A percentile compares a stretch with the other conserved stretches of the same genome.
Evolutionary conservation across 139 green algal genomes (phyloP).

Genomic region (Picochlorum costavermella): DNA sequence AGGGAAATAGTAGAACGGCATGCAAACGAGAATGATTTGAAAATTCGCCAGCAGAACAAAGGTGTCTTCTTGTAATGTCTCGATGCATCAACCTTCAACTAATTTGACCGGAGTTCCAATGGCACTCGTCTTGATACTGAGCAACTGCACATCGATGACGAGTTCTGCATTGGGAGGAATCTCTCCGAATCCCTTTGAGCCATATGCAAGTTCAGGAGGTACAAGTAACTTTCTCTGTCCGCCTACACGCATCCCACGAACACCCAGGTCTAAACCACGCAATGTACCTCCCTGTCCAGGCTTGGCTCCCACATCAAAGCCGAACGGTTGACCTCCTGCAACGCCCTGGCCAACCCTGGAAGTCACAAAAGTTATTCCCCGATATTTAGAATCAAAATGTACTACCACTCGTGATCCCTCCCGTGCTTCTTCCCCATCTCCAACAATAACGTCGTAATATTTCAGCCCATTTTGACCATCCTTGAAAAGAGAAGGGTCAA

Average conservation of each 20-base stretch:
- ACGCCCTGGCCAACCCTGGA: constrained; percentile 72
- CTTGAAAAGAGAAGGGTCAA: constrained; percentile 34
- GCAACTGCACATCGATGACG: constrained; percentile 65
- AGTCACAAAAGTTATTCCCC: constrained; percentile 61
- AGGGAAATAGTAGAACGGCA: constrained; percentile 31
- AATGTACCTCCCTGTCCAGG: constrained; percentile 50
- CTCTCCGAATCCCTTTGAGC: constrained; percentile 57
- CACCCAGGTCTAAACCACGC: constrained; percentile 64
- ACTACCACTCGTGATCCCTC: constrained; percentile 59
- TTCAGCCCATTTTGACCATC: constrained; percentile 56
- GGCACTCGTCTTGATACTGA: constrained; percentile 58
- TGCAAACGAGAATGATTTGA: not conserved
- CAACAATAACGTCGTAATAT: constrained; percentile 56
- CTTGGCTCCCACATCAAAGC: constrained; percentile 75
- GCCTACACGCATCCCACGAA: constrained; percentile 76
- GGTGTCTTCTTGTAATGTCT: not conserved
- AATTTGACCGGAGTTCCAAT: constrained; percentile 54
- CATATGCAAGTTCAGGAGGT: constrained; percentile 66
- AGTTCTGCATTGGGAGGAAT: constrained; percentile 65
- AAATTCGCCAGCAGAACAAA: not conserved
- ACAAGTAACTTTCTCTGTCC: constrained; percentile 64
- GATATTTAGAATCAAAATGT: constrained; percentile 65
- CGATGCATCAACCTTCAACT: constrained; percentile 50
- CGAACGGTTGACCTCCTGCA: constrained; percentile 64
- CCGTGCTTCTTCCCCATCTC: constrained; percentile 37